Conservation (phyloP, 768 basidiomycete genomes). For the Amanita rubescens region DNA sequence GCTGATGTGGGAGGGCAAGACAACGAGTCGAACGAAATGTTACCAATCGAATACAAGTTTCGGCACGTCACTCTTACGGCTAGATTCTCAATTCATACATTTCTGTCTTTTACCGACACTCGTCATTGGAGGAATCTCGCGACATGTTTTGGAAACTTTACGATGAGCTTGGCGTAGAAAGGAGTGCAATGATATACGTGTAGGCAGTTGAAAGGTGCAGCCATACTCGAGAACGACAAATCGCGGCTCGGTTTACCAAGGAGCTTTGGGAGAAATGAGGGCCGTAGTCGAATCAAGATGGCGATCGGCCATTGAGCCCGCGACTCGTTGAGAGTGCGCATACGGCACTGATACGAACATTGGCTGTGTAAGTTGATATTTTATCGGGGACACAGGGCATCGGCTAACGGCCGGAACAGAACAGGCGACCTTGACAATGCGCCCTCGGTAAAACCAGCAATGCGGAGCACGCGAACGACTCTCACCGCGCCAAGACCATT, state of each 20-base stretch:
- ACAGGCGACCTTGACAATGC: constrained; percentile 44
- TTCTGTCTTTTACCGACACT: constrained; percentile 59
- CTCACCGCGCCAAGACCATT: constrained; percentile 54
- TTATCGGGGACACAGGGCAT: not conserved
- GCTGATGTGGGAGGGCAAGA: constrained; percentile 24
- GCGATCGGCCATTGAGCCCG: constrained; percentile 23
- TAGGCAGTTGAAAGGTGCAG: constrained; percentile 66
- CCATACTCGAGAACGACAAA: constrained; percentile 33
- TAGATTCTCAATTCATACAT: constrained; percentile 75
- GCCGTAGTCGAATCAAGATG: constrained; percentile 21
- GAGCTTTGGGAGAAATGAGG: constrained; percentile 58
- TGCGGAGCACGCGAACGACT: constrained; percentile 52
- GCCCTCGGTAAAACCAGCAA: constrained; percentile 27
- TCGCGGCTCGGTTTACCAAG: constrained; percentile 46
- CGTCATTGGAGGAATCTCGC: constrained; percentile 38
- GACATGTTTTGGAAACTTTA: constrained; percentile 48
- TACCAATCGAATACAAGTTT: constrained; percentile 35
- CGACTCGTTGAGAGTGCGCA: constrained; percentile 66
- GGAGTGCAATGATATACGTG: constrained; percentile 51
- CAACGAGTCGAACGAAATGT: constrained; percentile 1
- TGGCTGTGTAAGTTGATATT: constrained; percentile 45
- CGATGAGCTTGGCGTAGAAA: constrained; percentile 29
- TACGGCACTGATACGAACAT: constrained; percentile 57
- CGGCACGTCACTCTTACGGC: constrained; percentile 48
- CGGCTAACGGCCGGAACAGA: constrained; percentile 23